Evolutionary conservation across 352 stramenopile genomes (phyloP), one percentile per base, ranked within the genome.

Genomic region (Globisporangium uncinulatum): DNA sequence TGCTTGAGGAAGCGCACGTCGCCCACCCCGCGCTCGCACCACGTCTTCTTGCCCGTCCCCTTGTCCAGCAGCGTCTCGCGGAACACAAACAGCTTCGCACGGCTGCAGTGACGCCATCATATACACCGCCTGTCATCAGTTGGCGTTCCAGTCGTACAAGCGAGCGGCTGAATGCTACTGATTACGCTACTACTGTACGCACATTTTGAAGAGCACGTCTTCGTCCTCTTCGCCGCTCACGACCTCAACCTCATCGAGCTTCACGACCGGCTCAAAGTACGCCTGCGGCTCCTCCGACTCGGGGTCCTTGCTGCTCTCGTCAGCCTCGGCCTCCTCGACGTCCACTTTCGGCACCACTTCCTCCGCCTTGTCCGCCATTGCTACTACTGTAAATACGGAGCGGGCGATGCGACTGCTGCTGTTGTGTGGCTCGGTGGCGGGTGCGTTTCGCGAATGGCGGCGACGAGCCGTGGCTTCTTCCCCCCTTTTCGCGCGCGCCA

Each of bases 171-270:
- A n/a, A n/a, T n/a, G n/a, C n/a, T n/a, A n/a, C n/a, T n/a, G 24
- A 29, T 29, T 29, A 29, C 34, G 34, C 34, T 39, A 39, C 5
- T 39, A 8, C 48, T 10, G 4, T 3, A 55, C 49, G 8, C 65
- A 93, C 86, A 96, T 88, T 66, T 95, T 96, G 69, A 89, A 97
- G 49, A 98, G 49, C 31, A 96, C 87, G 63, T 98, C 92, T 68
- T 99, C 97, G 51, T 99, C 95, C 77, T 99, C 97, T 77, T 99
- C 96, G 64, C 96, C 94, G 15, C 89, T 98, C 62, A 97, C 98
- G 56, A 98, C 92, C 69, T 99, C 97, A 24, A 99, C 93, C 65
- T 94, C 85, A 49, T 94, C 83, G 54, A 94, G 85, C 76, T 92
- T 90, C 46, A 94, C 80, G 49, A 94, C 85, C 11, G 85, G 85